Evolutionary conservation across 106 monocot genomes (phyloP), one percentile per base, ranked within the genome.

Genomic region (Dioscorea zingiberensis): DNA sequence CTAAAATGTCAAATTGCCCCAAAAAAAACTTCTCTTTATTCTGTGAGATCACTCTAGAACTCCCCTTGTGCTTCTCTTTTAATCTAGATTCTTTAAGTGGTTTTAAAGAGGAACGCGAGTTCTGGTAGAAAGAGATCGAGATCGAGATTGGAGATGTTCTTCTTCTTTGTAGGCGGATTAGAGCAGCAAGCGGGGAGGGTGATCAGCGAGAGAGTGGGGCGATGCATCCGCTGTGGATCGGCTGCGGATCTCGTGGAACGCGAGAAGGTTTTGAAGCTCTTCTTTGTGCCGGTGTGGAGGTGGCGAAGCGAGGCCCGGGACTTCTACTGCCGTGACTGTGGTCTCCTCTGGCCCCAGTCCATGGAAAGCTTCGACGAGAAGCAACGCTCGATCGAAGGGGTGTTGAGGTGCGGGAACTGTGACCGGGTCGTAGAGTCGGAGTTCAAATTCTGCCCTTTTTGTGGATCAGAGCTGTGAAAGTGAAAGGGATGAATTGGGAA

Each of bases 371-470:
- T 14, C 58, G 58, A 27, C 21, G 13, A 51, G 21, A 10, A 23
- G 21, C 23, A 27, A 44, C 27, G 25, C 13, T 47, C 27, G 28
- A n/a, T 71, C 9, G 30, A 44, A 30, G 27, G 60, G 13, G 59
- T 55, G 21, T 25, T n/a, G 56, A 23, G 66, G 25, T 88, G 88
- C 78, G 48, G 16, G 22, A 62, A 75, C 27, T 89, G 88, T 69
- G 59, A 25, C 25, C 56, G 76, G 62, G 63, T 38, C 24, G 78
- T 84, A 13, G 78, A 84, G 13, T 73, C 81, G 12, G 54, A 66
- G 59, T 89, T 89, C 78, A 75, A 81, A 0, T 89, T 81, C 70
- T 89, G 88, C 78, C 88, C 88, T 58, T 89, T 78, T 77, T 84
- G 88, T 63, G 88, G 88, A 21, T 64, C 74, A 22, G 80, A 77